A percentile compares a stretch with the other conserved stretches of the same genome.
Conservation (phyloP, 345 rosid species). For the Populus euphratica region DNA sequence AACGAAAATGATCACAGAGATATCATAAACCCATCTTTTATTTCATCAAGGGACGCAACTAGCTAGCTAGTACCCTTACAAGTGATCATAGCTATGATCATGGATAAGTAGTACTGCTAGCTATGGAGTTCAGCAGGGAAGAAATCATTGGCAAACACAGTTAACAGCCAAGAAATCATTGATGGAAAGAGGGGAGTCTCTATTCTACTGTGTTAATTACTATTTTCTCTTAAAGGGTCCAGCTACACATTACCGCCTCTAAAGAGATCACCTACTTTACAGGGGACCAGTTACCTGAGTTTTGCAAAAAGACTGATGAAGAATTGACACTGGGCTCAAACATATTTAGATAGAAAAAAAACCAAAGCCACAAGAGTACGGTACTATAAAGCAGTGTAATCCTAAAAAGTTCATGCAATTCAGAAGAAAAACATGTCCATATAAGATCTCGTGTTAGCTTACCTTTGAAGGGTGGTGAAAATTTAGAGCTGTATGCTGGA, state of each 20-base stretch:
- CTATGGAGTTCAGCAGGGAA: neutral
- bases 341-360: neutral
- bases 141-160: neutral
- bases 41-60: neutral
- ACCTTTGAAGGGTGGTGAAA: neutral
- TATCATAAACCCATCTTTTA: neutral
- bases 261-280: neutral
- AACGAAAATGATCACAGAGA: neutral
- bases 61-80: neutral
- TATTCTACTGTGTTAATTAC: neutral
- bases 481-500: constrained; percentile 40
- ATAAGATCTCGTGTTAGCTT: neutral
- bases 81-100: neutral
- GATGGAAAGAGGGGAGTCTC: neutral
- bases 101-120: too few species aligned
- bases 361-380: neutral
- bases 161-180: neutral
- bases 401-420: too few species aligned
- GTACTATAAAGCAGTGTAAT: too few species aligned
- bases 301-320: neutral
- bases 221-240: neutral
- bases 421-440: neutral
- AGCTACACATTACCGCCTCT: neutral
- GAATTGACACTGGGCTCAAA: neutral
- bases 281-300: neutral